A percentile compares a stretch with the other conserved stretches of the same genome.
phyloP scores from a whole-genome alignment of 208 protist species.

The Trypanosoma scelopori region DNA sequence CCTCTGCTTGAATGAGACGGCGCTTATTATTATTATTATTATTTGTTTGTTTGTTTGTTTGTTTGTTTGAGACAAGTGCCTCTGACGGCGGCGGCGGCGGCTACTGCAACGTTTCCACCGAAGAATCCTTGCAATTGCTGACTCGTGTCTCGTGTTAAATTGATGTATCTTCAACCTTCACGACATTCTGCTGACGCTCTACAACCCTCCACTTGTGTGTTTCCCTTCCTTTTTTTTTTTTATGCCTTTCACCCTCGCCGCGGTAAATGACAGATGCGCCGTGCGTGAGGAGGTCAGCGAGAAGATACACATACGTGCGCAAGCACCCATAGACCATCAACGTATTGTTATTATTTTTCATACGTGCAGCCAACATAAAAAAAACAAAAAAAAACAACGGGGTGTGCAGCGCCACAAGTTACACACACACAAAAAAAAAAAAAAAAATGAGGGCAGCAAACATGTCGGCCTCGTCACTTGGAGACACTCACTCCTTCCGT shows the following conservation, averaged over 20 bases:
- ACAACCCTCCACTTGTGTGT: too few relatives aligned
- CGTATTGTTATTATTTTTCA: too few relatives aligned
- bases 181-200: not conserved
- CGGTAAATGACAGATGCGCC: not conserved
- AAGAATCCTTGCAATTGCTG: too few relatives aligned
- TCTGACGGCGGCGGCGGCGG: not conserved
- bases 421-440: too few relatives aligned
- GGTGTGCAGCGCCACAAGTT: too few relatives aligned
- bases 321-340: too few relatives aligned
- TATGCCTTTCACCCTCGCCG: slow-evolving; percentile 1
- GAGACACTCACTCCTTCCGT: too few relatives aligned
- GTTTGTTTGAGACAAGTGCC: not conserved
- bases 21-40: not conserved
- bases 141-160: slow-evolving; percentile 4
- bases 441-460: too few relatives aligned
- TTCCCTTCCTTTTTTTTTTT: slow-evolving; percentile 5
- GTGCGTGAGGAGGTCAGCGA: not conserved
- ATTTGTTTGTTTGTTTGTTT: slow-evolving; percentile 6
- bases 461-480: too few relatives aligned
- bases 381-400: too few relatives aligned
- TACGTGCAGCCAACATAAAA: too few relatives aligned
- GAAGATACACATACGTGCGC: not conserved
- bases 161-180: not conserved
- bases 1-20: slow-evolving; percentile 20
- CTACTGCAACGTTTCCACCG: too few relatives aligned